Evolutionary conservation across 2,329 filamentous ascomycete species (phyloP), one percentile per base, ranked within the genome.

Genomic region (Aspergillus sp.): DNA sequence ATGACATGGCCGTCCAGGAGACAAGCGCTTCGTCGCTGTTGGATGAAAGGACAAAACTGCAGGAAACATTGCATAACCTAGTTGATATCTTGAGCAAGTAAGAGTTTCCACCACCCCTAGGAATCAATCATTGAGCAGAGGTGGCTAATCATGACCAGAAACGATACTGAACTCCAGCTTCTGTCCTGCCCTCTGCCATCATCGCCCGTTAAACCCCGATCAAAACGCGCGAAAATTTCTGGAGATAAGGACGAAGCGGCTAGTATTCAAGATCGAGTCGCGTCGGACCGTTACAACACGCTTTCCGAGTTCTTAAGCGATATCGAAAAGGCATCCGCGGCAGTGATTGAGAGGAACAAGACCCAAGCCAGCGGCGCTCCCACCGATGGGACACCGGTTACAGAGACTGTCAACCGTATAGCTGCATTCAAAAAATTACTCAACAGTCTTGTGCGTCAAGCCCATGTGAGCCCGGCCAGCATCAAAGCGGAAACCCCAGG

Each of bases 391-490:
- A 60, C 69, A 13, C 65, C 69, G 17, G 57, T 70, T 49, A 70
- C 67, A n/a, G 72, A 75, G 57, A 66, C 73, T 8, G 70, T 75
- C 54, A 74, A 70, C 51, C 79, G 79, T 58, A 80, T 84, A 43
- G 73, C 77, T 48, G 74, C 80, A 17, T 89, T 91, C 68, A 86
- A 84, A 68, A 82, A 84, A 48, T 82, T 84, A 67, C 83, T 88
- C 15, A 78, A 87, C 64, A 81, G 82, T 43, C 77, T 91, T 13
- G 81, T 89, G 61, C 80, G 82, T 38, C 84, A 85, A 63, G 86
- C 89, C 81, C 85, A 71, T 78, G 81, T 60, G 67, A 74, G 62
- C 64, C 75, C 55, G 68, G 68, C 59, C 59, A 68, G 64, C 50
- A 66, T 67, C 60, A 77, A 63, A 63, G 68, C 66, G 18, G 74